Evolutionary conservation across 1,284 basidiomycete species (phyloP).

Genomic region (Gomphus bonarii): DNA sequence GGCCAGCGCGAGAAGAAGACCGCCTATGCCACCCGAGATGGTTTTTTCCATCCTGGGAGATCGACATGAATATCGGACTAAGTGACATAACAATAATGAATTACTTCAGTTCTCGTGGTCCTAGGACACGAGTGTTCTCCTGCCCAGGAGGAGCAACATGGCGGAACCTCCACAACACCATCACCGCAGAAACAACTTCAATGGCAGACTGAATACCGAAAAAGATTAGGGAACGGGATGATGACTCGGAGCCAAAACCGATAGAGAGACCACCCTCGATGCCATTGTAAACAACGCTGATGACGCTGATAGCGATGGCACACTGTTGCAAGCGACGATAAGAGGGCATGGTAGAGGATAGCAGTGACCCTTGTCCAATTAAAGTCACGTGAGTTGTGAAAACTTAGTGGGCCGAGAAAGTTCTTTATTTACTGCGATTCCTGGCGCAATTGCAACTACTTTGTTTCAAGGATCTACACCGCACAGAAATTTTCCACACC

Average conservation of each 20-base stretch:
- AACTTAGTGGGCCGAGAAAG: too few relatives aligned
- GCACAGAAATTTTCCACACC: too few relatives aligned
- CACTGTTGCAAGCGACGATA: conserved; percentile 25
- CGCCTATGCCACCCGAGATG: conserved; percentile 27
- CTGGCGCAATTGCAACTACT: too few relatives aligned
- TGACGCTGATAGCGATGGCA: conserved; percentile 26
- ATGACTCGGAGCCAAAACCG: conserved; percentile 32
- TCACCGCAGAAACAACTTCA: conserved; percentile 31
- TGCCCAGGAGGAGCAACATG: conserved; percentile 24
- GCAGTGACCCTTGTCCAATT: too few relatives aligned
- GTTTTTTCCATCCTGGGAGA: conserved; percentile 27
- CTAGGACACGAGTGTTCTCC: conserved; percentile 18
- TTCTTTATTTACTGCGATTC: too few relatives aligned
- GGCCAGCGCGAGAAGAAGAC: conserved; percentile 26
- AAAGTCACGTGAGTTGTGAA: too few relatives aligned
- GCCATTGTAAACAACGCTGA: conserved; percentile 26
- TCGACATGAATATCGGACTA: not conserved
- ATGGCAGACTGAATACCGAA: conserved; percentile 41
- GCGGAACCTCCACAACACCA: conserved; percentile 35
- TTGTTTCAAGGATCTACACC: too few relatives aligned
- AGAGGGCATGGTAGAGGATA: conserved; percentile 1
- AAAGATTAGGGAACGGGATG: conserved; percentile 38
- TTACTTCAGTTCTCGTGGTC: conserved; percentile 22
- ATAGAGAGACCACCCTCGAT: conserved; percentile 32
- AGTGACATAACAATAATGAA: not conserved